Percentiles rank a stretch among this genome's conserved stretches.
Evolutionary conservation across 2,329 filamentous ascomycete species (phyloP).

Genomic region (Xylaria sp.): DNA sequence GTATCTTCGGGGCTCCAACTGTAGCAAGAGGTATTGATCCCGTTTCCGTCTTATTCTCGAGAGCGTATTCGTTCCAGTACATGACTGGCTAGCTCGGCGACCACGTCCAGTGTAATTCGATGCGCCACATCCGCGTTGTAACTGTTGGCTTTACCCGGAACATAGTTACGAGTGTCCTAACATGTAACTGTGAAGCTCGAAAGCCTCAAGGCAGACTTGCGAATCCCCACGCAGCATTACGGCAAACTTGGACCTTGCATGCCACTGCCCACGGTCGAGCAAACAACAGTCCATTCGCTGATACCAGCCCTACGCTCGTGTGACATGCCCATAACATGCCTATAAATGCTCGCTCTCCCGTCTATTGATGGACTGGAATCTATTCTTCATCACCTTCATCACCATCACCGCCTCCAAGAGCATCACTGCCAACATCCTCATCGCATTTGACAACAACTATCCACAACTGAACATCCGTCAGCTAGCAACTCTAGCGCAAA

Average conservation of each 20-base stretch:
- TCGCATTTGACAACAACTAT: neutral
- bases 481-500: neutral
- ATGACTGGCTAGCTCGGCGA: constrained; percentile 11
- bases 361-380: constrained; percentile 28
- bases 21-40: constrained; percentile 5
- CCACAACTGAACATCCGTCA: constrained; percentile 1
- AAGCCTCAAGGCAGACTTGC: constrained; percentile 23
- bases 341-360: constrained; percentile 36
- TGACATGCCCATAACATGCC: constrained; percentile 31
- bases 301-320: constrained; percentile 17
- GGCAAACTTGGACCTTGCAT: constrained; percentile 17
- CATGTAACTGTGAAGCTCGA: constrained; percentile 14
- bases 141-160: constrained; percentile 25
- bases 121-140: constrained; percentile 7
- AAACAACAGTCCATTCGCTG: constrained; percentile 17
- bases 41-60: constrained; percentile 5
- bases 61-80: constrained; percentile 20
- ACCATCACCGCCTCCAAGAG: neutral
- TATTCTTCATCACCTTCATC: constrained; percentile 19
- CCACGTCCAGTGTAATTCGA: constrained; percentile 11
- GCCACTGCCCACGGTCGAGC: constrained; percentile 5
- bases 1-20: constrained; percentile 12
- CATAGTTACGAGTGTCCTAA: constrained; percentile 5
- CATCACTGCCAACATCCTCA: neutral
- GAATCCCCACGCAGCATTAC: constrained; percentile 7